Percentiles rank a stretch among this genome's conserved stretches.
Evolutionary conservation across 371 early-diverging fungal genomes (phyloP).

Genomic region (Parasitella parasitica): DNA sequence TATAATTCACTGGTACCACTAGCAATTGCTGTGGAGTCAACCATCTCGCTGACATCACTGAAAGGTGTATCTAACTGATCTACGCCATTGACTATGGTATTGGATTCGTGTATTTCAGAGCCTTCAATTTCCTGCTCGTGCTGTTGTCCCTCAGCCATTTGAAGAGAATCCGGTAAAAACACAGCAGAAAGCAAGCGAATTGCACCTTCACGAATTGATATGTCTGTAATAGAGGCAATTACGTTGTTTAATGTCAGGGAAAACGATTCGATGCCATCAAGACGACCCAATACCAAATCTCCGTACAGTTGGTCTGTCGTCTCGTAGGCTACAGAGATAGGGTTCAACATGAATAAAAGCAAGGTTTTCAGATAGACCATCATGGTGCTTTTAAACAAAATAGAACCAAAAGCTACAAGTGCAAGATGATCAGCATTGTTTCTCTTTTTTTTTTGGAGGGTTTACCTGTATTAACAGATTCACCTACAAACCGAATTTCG

Average conservation of each 20-base stretch:
- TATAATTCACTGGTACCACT: too few species aligned
- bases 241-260: not conserved
- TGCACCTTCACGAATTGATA: not conserved
- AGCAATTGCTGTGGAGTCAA: too few species aligned
- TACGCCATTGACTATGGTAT: too few species aligned
- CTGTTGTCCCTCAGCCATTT: not conserved
- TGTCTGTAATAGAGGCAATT: not conserved
- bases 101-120: too few species aligned
- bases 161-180: not conserved
- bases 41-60: too few species aligned
- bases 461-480: not conserved
- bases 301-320: not conserved
- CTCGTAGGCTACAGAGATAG: not conserved
- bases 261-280: not conserved
- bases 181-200: not conserved
- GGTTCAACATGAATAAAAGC: not conserved
- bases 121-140: too few species aligned
- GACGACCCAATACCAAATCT: conserved; percentile 1
- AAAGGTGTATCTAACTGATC: too few species aligned
- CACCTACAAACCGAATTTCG: not conserved
- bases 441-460: too few species aligned
- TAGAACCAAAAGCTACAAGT: not conserved
- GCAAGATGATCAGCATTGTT: too few species aligned
- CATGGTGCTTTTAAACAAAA: conserved; percentile 3
- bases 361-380: not conserved